These are phyloP conservation scores for Fusarium sp. DNA, from an alignment of 2,329 filamentous ascomycete species.

Conservation along the genomic window DNA sequence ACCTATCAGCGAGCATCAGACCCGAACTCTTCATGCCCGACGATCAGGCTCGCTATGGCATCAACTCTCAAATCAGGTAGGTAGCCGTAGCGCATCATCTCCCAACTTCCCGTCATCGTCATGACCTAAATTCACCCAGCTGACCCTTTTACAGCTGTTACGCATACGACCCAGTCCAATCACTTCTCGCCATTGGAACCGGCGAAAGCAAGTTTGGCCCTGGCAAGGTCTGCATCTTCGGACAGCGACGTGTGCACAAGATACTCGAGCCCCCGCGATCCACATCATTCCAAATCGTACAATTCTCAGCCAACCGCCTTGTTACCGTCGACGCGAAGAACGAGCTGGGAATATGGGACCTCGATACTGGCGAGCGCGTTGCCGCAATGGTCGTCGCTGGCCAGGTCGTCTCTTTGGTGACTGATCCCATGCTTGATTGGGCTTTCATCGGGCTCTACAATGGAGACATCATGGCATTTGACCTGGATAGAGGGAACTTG, in stretches of 20 bases:
- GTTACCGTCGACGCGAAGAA: conserved; percentile 87
- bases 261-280: conserved; percentile 77
- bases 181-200: conserved; percentile 91
- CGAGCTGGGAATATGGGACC: conserved; percentile 85
- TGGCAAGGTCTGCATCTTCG: conserved; percentile 90
- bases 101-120: conserved; percentile 5
- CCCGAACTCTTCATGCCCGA: conserved; percentile 85
- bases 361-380: conserved; percentile 75
- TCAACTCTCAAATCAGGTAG: conserved; percentile 79
- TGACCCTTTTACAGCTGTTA: conserved; percentile 69
- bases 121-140: conserved; percentile 25
- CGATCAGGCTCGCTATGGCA: conserved; percentile 84
- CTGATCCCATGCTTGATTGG: conserved; percentile 94
- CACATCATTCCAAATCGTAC: conserved; percentile 79
- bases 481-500: conserved; percentile 83
- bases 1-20: conserved; percentile 84
- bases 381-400: conserved; percentile 82
- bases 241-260: conserved; percentile 82
- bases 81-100: neutral
- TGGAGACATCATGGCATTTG: conserved; percentile 91
- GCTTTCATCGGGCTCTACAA: conserved; percentile 85
- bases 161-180: conserved; percentile 94
- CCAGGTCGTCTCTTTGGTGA: conserved; percentile 77
- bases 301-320: conserved; percentile 88
- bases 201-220: conserved; percentile 86